Evolutionary conservation across 371 early-diverging fungal species (phyloP).

Genomic region (Parasitella parasitica): DNA sequence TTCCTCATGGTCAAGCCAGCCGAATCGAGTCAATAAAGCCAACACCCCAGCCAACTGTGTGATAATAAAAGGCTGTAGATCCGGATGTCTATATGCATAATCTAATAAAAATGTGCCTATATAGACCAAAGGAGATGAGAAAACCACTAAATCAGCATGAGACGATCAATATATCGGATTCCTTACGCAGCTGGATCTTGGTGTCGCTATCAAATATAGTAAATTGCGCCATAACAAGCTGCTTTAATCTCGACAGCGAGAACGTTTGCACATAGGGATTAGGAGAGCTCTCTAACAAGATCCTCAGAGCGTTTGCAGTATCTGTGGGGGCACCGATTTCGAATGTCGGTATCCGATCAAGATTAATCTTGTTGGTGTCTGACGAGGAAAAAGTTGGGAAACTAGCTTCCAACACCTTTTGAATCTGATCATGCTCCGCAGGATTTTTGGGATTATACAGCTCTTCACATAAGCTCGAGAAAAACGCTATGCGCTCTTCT

Average conservation of each 20-base stretch:
- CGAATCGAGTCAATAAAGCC: conserved; percentile 72
- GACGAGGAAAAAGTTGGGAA: conserved; percentile 74
- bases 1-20: conserved; percentile 73
- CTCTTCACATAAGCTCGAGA: conserved; percentile 41
- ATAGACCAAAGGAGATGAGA: background rate
- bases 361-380: conserved; percentile 19
- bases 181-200: conserved; percentile 64
- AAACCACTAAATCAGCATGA: background rate
- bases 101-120: conserved; percentile 62
- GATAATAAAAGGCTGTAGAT: conserved; percentile 63
- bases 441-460: conserved; percentile 56
- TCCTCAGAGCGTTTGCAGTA: conserved; percentile 61
- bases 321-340: conserved; percentile 64
- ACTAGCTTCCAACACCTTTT: conserved; percentile 66
- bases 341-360: conserved; percentile 24
- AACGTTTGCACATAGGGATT: conserved; percentile 72
- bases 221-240: conserved; percentile 70
- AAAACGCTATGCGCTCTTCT: conserved; percentile 29
- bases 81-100: conserved; percentile 59
- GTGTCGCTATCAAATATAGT: conserved; percentile 57
- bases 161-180: background rate
- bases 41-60: conserved; percentile 67
- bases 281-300: conserved; percentile 66
- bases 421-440: conserved; percentile 60
- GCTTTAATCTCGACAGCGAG: conserved; percentile 61